Percentiles rank a stretch among this genome's conserved stretches.
Evolutionary conservation across 1,284 basidiomycete species (phyloP).

Genomic region (Cutaneotrichosporon cyanovorans): DNA sequence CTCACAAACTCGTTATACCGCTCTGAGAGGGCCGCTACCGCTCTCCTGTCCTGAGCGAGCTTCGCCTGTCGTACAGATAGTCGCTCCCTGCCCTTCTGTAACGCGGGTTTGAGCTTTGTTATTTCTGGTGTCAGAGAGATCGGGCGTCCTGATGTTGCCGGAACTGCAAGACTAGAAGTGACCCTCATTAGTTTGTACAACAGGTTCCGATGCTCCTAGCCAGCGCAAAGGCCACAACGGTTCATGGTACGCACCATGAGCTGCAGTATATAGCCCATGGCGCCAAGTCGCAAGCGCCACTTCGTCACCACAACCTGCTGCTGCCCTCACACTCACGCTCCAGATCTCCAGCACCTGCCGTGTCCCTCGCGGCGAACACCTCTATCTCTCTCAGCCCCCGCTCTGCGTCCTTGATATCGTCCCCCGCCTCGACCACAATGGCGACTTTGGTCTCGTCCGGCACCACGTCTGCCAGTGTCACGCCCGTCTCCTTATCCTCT

Average conservation of each 20-base stretch:
- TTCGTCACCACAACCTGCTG: too few relatives aligned
- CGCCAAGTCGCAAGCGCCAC: too few relatives aligned
- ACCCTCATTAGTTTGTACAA: too few relatives aligned
- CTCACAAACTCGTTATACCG: conserved; percentile 37
- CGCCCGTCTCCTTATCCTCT: not conserved
- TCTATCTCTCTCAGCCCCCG: conserved; percentile 37
- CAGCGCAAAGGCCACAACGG: too few relatives aligned
- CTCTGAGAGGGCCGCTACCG: conserved; percentile 23
- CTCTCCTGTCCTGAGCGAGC: conserved; percentile 18
- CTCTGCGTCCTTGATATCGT: conserved; percentile 34
- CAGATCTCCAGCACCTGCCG: conserved; percentile 30
- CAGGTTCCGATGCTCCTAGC: too few relatives aligned
- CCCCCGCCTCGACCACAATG: conserved; percentile 32
- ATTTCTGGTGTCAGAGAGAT: conserved; percentile 21
- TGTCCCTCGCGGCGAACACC: conserved; percentile 23
- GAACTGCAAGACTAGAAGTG: too few relatives aligned
- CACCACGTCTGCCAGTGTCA: conserved; percentile 19
- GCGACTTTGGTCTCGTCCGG: conserved; percentile 25
- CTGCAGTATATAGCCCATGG: too few relatives aligned
- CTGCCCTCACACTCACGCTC: conserved; percentile 27
- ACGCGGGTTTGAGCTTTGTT: conserved; percentile 18
- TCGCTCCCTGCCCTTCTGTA: conserved; percentile 13
- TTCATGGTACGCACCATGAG: too few relatives aligned
- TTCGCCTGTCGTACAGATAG: conserved; percentile 8
- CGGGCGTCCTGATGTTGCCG: too few relatives aligned